Conservation (phyloP, 176 grass and related monocot species). For the Saccharum officinarum region DNA sequence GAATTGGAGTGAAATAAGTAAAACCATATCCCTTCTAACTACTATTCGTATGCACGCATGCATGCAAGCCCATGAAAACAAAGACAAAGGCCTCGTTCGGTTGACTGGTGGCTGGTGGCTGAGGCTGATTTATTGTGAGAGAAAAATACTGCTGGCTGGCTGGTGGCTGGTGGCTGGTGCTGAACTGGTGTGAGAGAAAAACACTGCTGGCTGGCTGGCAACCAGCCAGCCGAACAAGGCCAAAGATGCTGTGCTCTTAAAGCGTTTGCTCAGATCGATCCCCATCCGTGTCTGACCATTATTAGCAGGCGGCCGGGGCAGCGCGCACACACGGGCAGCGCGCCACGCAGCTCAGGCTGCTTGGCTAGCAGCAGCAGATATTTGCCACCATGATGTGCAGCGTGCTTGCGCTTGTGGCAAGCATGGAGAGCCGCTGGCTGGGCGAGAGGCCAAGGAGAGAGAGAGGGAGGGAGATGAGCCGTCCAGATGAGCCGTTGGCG, state of each 20-base stretch:
- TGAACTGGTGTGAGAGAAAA: too few relatives aligned
- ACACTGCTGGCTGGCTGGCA: too few relatives aligned
- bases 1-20: neutral
- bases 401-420: neutral
- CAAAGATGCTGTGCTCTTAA: neutral
- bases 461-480: neutral
- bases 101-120: too few relatives aligned
- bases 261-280: constrained; percentile 27
- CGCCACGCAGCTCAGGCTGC: neutral
- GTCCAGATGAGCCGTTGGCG: too few relatives aligned
- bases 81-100: too few relatives aligned
- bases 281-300: constrained; percentile 34
- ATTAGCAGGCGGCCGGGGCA: constrained; percentile 12
- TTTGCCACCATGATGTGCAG: neutral
- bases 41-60: neutral
- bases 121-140: too few relatives aligned
- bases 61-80: neutral
- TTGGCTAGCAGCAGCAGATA: neutral
- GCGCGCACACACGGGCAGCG: too few relatives aligned
- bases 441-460: neutral
- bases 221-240: too few relatives aligned
- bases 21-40: neutral
- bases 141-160: too few relatives aligned
- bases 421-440: neutral
- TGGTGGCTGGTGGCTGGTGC: too few relatives aligned